Evolutionary conservation across 1,284 basidiomycete species (phyloP).

Genomic region (Ganoderma meredithae): DNA sequence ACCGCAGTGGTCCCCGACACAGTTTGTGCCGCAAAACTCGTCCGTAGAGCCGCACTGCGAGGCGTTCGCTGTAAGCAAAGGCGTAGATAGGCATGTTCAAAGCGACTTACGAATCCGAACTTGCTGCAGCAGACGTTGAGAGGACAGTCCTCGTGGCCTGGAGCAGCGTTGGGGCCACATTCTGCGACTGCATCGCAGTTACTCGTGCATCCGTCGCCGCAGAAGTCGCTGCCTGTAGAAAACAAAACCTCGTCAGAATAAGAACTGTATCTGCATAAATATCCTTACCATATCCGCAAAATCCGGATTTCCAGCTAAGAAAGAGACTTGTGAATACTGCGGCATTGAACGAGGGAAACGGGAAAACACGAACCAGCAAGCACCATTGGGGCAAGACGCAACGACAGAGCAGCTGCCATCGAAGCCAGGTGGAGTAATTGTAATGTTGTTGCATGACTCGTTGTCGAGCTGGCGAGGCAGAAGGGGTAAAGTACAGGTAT

Average conservation of each 20-base stretch:
- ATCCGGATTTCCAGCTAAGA: background rate
- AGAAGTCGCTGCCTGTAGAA: constrained; percentile 18
- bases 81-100: background rate
- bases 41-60: background rate
- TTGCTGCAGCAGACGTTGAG: constrained; percentile 32
- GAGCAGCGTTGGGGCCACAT: constrained; percentile 26
- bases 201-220: constrained; percentile 20
- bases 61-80: background rate
- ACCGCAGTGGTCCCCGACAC: background rate
- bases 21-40: background rate
- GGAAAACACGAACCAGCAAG: background rate
- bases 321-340: background rate
- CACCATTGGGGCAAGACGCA: constrained; percentile 1
- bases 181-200: constrained; percentile 27
- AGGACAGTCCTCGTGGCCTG: constrained; percentile 25
- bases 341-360: background rate
- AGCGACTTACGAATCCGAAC: constrained; percentile 13
- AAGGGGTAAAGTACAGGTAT: background rate
- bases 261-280: background rate
- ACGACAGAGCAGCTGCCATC: constrained; percentile 16
- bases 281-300: background rate
- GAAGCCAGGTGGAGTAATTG: constrained; percentile 17
- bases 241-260: background rate
- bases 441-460: constrained; percentile 17
- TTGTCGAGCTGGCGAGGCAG: constrained; percentile 9